phyloP scores from a whole-genome alignment of 805 yeast genomes.

The Pichia phayaonensis region DNA sequence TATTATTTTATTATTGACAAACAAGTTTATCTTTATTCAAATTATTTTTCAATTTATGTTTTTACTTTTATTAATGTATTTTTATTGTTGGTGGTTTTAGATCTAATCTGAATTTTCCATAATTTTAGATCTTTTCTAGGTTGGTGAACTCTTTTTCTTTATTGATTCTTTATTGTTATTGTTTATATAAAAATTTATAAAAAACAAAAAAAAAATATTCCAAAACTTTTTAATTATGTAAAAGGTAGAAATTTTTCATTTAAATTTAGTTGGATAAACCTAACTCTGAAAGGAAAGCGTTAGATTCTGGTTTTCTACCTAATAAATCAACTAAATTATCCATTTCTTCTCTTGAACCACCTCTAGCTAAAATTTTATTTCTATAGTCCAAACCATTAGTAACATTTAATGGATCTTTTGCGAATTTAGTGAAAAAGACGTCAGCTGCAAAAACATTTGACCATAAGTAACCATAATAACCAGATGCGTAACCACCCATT shows the following conservation, averaged over 20 bases:
- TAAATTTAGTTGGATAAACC: slow-evolving; percentile 30
- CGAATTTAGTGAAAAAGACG: slow-evolving; percentile 66
- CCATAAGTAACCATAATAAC: slow-evolving; percentile 83
- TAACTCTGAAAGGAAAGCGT: slow-evolving; percentile 65
- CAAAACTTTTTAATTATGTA: background rate
- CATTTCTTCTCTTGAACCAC: slow-evolving; percentile 66
- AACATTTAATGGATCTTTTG: slow-evolving; percentile 57
- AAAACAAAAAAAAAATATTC: background rate
- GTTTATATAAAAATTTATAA: background rate
- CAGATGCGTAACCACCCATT: slow-evolving; percentile 79
- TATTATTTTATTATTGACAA: too few species aligned
- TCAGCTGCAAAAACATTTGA: slow-evolving; percentile 82
- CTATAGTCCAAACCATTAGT: slow-evolving; percentile 59
- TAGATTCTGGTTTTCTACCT: slow-evolving; percentile 69
- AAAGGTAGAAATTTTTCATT: background rate
- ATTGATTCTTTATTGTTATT: background rate
- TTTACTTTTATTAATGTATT: background rate
- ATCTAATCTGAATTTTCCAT: background rate
- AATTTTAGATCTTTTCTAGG: background rate
- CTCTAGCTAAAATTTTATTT: slow-evolving; percentile 58
- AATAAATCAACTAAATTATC: slow-evolving; percentile 57
- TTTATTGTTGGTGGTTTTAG: background rate
- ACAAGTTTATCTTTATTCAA: too few species aligned
- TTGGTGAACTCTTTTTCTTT: background rate
- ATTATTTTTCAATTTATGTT: too few species aligned